A percentile compares a stretch with the other conserved stretches of the same genome.
Evolutionary conservation across 768 basidiomycete genomes (phyloP).

Genomic region (Ephemerocybe angulata): DNA sequence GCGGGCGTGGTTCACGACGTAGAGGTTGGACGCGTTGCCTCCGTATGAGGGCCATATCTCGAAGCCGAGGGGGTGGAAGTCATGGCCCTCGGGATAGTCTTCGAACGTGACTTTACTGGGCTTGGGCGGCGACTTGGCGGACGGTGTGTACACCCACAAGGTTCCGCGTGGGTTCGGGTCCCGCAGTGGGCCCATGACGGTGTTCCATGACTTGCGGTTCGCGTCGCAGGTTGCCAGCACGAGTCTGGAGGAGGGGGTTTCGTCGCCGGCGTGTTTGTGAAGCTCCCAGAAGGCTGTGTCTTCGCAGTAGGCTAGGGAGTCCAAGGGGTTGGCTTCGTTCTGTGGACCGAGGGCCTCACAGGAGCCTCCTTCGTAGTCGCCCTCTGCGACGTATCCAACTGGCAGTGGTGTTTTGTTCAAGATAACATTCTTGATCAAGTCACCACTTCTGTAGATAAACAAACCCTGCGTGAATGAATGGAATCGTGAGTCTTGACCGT

Average conservation of each 20-base stretch:
- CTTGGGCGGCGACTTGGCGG: slow-evolving; percentile 10
- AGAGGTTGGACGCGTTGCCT: slow-evolving; percentile 52
- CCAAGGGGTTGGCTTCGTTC: slow-evolving; percentile 25
- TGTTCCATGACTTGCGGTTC: slow-evolving; percentile 64
- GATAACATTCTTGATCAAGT: slow-evolving; percentile 37
- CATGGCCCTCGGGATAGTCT: slow-evolving; percentile 52
- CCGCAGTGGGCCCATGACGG: slow-evolving; percentile 67
- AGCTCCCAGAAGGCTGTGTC: slow-evolving; percentile 65
- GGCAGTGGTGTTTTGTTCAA: slow-evolving; percentile 44
- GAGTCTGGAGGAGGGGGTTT: slow-evolving; percentile 38
- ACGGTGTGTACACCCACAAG: slow-evolving; percentile 51
- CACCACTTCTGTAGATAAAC: slow-evolving; percentile 43
- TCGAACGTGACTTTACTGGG: slow-evolving; percentile 37
- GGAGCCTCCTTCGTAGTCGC: slow-evolving; percentile 43
- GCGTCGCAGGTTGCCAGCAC: slow-evolving; percentile 54
- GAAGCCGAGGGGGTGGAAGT: slow-evolving; percentile 72
- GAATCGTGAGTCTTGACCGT: no score
- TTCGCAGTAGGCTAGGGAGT: slow-evolving; percentile 54
- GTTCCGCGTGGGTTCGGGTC: slow-evolving; percentile 57
- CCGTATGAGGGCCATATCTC: slow-evolving; percentile 51
- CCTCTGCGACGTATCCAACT: slow-evolving; percentile 46
- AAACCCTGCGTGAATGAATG: slow-evolving; percentile 35
- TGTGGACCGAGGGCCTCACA: slow-evolving; percentile 31
- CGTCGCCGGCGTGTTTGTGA: slow-evolving; percentile 29
- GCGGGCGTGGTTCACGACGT: slow-evolving; percentile 68